Evolutionary conservation across 1,284 basidiomycete genomes (phyloP).

Genomic region (Apiotrichum porosum): DNA sequence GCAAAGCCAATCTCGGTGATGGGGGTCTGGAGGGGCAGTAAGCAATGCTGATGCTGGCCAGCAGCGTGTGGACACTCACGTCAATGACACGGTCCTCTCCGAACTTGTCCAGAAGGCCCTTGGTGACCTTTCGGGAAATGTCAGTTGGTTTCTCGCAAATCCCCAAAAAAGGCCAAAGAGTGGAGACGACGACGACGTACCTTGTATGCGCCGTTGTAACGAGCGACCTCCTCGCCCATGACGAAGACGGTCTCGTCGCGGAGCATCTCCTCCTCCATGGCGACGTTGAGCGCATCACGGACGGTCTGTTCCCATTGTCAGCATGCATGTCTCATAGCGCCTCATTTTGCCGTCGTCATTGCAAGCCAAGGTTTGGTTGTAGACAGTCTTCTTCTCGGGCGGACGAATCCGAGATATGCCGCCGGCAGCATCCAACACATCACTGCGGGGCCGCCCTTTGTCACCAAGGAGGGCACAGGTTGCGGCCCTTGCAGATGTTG

Average conservation of each 20-base stretch:
- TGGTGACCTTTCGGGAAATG: slow-evolving; percentile 66
- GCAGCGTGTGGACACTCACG: slow-evolving; percentile 43
- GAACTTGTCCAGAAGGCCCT: slow-evolving; percentile 98
- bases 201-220: slow-evolving; percentile 99
- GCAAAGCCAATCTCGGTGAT: slow-evolving; percentile 99
- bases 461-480: no score
- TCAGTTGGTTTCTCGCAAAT: not conserved
- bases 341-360: no score
- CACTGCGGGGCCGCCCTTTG: slow-evolving; percentile 3
- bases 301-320: slow-evolving; percentile 68
- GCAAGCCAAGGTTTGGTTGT: no score
- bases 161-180: not conserved
- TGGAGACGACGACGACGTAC: no score
- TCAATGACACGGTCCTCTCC: slow-evolving; percentile 98
- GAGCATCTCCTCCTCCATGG: slow-evolving; percentile 99
- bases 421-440: slow-evolving; percentile 2
- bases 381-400: no score
- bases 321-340: no score
- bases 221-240: slow-evolving; percentile 96
- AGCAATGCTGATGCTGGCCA: no score
- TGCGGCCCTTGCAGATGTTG: no score
- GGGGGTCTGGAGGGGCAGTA: slow-evolving; percentile 56
- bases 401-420: slow-evolving; percentile 5
- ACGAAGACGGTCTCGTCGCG: slow-evolving; percentile 93
- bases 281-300: slow-evolving; percentile 93